A percentile compares a stretch with the other conserved stretches of the same genome.
phyloP scores from a whole-genome alignment of 129 eudicot species.

The Helianthus tuberosus region DNA sequence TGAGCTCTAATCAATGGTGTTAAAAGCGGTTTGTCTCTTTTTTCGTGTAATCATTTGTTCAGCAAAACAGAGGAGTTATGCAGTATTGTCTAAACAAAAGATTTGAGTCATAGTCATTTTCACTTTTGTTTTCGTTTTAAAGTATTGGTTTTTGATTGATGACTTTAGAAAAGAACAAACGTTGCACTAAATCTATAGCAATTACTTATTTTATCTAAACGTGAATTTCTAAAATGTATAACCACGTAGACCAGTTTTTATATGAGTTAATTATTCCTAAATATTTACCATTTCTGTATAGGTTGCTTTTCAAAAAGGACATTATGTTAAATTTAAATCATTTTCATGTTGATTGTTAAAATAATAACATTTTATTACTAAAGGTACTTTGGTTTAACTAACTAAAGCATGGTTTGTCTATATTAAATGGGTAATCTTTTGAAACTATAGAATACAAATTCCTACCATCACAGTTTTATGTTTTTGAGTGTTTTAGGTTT shows the following conservation, averaged over 20 bases:
- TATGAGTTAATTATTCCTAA: neutral
- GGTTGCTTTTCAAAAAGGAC: slow-evolving; percentile 95
- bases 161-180: too few species aligned
- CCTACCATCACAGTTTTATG: too few species aligned
- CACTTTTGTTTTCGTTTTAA: neutral
- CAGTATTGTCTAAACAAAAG: neutral
- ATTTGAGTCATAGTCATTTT: neutral
- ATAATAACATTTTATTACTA: slow-evolving; percentile 21
- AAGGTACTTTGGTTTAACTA: slow-evolving; percentile 95
- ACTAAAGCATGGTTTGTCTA: slow-evolving; percentile 97
- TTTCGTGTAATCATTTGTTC: neutral
- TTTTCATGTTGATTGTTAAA: neutral
- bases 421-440: too few species aligned
- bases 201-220: neutral
- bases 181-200: neutral
- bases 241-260: neutral
- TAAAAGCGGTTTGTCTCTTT: too few species aligned
- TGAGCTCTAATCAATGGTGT: too few species aligned
- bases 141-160: neutral
- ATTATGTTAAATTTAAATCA: slow-evolving; percentile 21
- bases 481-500: too few species aligned
- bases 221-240: neutral
- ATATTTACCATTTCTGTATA: slow-evolving; percentile 29
- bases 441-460: too few species aligned
- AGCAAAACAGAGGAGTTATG: neutral